Evolutionary conservation across 2,329 filamentous ascomycete species (phyloP).

Genomic region (Fusarium hostae): DNA sequence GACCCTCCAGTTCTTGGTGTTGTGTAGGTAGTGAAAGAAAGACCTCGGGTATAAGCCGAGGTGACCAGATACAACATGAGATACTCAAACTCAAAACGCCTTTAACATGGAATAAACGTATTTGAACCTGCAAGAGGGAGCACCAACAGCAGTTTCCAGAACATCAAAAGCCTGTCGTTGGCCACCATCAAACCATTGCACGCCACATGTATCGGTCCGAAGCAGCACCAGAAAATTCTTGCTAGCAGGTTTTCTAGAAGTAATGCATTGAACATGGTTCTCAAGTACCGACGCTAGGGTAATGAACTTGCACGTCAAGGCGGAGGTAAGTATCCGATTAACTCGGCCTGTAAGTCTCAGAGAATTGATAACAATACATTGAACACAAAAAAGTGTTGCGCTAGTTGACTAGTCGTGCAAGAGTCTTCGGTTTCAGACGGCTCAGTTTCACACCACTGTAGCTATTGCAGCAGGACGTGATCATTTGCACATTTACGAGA

Average conservation of each 20-base stretch:
- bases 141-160: neutral
- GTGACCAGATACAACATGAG: neutral
- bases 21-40: neutral
- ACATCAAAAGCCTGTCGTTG: neutral
- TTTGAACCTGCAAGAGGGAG: neutral
- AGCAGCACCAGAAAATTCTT: conserved; percentile 12
- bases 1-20: neutral
- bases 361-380: neutral
- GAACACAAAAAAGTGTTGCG: neutral
- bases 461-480: neutral
- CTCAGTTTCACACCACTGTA: conserved; percentile 10
- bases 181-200: neutral
- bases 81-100: neutral
- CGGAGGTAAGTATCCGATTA: conserved; percentile 20
- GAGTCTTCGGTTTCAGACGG: conserved; percentile 19
- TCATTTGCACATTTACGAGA: conserved; percentile 16
- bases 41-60: neutral
- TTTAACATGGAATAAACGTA: neutral
- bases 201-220: conserved; percentile 15
- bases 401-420: conserved; percentile 9
- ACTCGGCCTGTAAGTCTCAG: neutral
- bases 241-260: conserved; percentile 9
- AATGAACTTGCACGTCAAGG: neutral
- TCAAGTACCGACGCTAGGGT: conserved; percentile 12
- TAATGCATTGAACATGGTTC: neutral